These are phyloP conservation scores for Phlegmacium glaucopus DNA, from an alignment of 768 basidiomycete genomes.

Conservation along the genomic window DNA sequence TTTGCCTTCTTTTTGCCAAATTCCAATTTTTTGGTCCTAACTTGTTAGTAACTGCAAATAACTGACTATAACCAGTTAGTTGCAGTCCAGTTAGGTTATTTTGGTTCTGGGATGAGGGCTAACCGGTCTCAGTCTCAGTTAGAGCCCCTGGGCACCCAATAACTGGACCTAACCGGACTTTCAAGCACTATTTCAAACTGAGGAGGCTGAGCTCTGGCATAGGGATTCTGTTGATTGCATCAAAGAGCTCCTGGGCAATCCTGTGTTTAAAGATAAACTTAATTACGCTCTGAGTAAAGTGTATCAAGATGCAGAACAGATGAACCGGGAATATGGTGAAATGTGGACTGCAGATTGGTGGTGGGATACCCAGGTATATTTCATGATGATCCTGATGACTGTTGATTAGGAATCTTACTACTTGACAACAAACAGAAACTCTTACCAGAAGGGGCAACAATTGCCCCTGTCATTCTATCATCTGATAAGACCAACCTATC, in stretches of 20 bases:
- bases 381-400: background rate
- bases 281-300: conserved; percentile 24
- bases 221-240: conserved; percentile 27
- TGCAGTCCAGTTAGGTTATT: no score
- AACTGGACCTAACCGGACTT: no score
- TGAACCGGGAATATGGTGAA: conserved; percentile 16
- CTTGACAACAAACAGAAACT: conserved; percentile 9
- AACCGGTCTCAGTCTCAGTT: no score
- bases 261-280: conserved; percentile 23
- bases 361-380: conserved; percentile 30
- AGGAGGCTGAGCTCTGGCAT: conserved; percentile 17
- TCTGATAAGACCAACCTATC: conserved; percentile 31
- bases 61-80: no score
- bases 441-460: conserved; percentile 20
- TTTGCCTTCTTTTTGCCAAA: no score
- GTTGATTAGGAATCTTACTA: background rate
- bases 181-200: no score
- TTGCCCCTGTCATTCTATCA: conserved; percentile 35
- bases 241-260: conserved; percentile 25
- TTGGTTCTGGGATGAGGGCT: no score
- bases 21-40: no score
- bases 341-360: conserved; percentile 26
- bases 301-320: conserved; percentile 11
- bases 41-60: no score
- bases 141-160: no score